A percentile compares a stretch with the other conserved stretches of the same genome.
Conservation (phyloP, 805 yeast species). For the Kazachstania kunashirensis region DNA sequence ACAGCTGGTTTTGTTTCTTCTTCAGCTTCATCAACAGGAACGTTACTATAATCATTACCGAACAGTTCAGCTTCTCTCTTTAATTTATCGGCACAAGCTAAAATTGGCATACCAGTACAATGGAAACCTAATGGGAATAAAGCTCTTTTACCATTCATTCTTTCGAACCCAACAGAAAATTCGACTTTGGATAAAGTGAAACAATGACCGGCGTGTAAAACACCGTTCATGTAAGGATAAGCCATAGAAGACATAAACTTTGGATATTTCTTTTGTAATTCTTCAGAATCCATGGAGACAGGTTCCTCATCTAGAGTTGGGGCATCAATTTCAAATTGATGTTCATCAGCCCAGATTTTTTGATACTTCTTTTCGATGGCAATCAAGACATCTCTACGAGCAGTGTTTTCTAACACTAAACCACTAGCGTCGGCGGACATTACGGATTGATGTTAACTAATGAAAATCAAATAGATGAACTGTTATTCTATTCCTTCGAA, state of each 20-base stretch:
- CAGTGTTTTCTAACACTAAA: constrained; percentile 48
- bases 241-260: constrained; percentile 93
- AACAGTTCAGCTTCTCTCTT: constrained; percentile 86
- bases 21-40: constrained; percentile 54
- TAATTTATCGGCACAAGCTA: constrained; percentile 91
- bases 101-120: constrained; percentile 98
- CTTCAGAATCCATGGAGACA: constrained; percentile 48
- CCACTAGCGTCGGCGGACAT: constrained; percentile 28
- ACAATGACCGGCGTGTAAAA: constrained; percentile 93
- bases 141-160: constrained; percentile 89
- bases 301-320: constrained; percentile 62
- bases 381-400: constrained; percentile 89
- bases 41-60: constrained; percentile 69
- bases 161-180: constrained; percentile 84
- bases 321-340: constrained; percentile 79
- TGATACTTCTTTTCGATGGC: constrained; percentile 86
- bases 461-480: too few relatives aligned
- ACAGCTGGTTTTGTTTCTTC: constrained; percentile 30
- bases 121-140: constrained; percentile 96
- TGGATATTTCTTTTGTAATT: constrained; percentile 69
- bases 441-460: background rate
- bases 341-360: constrained; percentile 76
- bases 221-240: constrained; percentile 98
- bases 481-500: too few relatives aligned
- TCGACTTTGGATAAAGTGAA: constrained; percentile 93